Conservation (phyloP, 495 filamentous ascomycete species). For the Chaetomidium leptoderma region DNA sequence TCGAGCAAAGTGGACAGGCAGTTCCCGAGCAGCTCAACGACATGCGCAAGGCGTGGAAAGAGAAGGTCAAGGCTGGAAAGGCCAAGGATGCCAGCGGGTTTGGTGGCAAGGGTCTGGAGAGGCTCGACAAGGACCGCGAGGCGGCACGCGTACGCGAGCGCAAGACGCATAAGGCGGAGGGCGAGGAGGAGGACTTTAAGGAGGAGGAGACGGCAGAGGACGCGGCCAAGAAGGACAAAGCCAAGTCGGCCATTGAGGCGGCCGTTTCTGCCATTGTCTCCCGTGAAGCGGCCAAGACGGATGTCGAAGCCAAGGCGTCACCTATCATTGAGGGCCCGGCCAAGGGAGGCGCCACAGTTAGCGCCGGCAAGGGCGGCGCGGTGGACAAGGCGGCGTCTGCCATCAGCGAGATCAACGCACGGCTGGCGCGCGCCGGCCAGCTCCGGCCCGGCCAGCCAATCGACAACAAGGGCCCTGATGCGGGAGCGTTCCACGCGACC, state of each 20-base stretch:
- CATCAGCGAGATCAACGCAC: constrained; percentile 79
- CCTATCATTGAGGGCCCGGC: constrained; percentile 58
- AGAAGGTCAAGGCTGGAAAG: constrained; percentile 89
- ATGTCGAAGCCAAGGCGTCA: constrained; percentile 47
- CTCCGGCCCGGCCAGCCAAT: constrained; percentile 89
- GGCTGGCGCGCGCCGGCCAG: constrained; percentile 78
- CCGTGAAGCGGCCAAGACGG: constrained; percentile 37
- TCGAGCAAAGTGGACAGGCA: constrained; percentile 83
- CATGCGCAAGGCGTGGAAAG: constrained; percentile 63
- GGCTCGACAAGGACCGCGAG: constrained; percentile 85
- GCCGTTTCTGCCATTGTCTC: constrained; percentile 54
- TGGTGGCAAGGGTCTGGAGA: constrained; percentile 90
- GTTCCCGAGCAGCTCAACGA: constrained; percentile 63
- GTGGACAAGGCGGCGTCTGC: constrained; percentile 81
- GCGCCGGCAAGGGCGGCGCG: constrained; percentile 57
- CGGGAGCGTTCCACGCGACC: constrained; percentile 93
- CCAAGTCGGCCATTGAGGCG: constrained; percentile 58
- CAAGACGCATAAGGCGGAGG: constrained; percentile 84
- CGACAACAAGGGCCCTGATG: constrained; percentile 97
- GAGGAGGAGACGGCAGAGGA: constrained; percentile 63
- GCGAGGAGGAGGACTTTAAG: constrained; percentile 80
- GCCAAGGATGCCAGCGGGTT: constrained; percentile 87
- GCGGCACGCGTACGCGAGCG: constrained; percentile 77
- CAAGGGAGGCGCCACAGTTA: constrained; percentile 44
- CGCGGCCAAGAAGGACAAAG: constrained; percentile 53